Evolutionary conservation across 306 rosid genomes (phyloP).

Genomic region (Cucurbita maxima): DNA sequence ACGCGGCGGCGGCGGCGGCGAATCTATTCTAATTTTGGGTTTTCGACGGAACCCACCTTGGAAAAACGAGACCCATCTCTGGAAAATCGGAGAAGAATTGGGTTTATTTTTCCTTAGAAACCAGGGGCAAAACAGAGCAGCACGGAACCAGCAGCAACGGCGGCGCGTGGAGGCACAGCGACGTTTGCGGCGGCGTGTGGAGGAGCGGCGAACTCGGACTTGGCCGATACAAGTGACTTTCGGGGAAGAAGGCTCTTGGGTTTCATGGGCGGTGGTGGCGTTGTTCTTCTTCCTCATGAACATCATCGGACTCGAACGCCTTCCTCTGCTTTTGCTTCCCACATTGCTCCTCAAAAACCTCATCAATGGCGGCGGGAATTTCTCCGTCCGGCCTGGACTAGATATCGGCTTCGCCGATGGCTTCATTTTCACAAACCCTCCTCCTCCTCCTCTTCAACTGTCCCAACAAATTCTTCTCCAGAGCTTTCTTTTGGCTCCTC

Average conservation of each 20-base stretch:
- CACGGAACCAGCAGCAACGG: conserved; percentile 33
- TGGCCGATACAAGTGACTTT: conserved; percentile 97
- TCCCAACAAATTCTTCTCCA: not conserved
- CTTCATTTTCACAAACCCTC: conserved; percentile 29
- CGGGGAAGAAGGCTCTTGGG: conserved; percentile 87
- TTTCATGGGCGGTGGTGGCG: conserved; percentile 32
- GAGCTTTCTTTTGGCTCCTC: not conserved
- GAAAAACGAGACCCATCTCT: conserved; percentile 31
- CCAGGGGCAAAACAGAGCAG: conserved; percentile 23
- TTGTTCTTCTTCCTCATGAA: conserved; percentile 49
- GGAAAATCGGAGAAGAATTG: conserved; percentile 26
- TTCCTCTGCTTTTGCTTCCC: conserved; percentile 60
- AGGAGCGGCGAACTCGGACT: conserved; percentile 46
- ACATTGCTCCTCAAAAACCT: conserved; percentile 58
- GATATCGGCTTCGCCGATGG: conserved; percentile 45
- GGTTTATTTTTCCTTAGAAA: conserved; percentile 16
- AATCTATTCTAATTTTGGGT: conserved; percentile 6
- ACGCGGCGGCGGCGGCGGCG: conserved; percentile 11
- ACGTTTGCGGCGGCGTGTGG: conserved; percentile 18
- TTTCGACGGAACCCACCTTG: conserved; percentile 23
- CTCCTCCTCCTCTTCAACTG: not conserved
- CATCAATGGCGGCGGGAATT: conserved; percentile 88
- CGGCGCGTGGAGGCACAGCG: conserved; percentile 1
- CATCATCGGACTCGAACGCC: conserved; percentile 60
- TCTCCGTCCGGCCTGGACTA: conserved; percentile 72